phyloP scores from a whole-genome alignment of 2,329 filamentous ascomycete genomes.

The Metarhizium robertsii region DNA sequence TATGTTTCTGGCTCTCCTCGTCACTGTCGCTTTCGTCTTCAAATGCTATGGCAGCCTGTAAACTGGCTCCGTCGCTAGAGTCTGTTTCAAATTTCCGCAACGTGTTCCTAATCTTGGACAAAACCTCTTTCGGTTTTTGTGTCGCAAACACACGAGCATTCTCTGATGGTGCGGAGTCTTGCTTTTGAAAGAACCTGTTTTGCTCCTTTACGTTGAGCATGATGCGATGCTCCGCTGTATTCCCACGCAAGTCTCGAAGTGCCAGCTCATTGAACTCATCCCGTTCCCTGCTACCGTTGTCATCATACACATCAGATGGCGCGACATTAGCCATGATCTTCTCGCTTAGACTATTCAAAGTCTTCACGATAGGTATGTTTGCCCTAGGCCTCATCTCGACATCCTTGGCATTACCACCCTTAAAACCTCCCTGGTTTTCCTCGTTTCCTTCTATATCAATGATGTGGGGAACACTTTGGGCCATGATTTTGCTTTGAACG shows the following conservation, averaged over 20 bases:
- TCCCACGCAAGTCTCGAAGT: slow-evolving; percentile 70
- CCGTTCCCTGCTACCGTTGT: slow-evolving; percentile 50
- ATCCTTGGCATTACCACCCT: slow-evolving; percentile 76
- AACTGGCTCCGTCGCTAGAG: slow-evolving; percentile 42
- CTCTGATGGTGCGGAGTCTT: slow-evolving; percentile 36
- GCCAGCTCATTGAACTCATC: slow-evolving; percentile 68
- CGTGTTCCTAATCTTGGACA: slow-evolving; percentile 55
- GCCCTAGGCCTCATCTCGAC: slow-evolving; percentile 76
- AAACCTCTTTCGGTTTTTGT: slow-evolving; percentile 60
- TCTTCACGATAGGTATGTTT: slow-evolving; percentile 81
- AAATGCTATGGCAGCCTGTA: slow-evolving; percentile 57
- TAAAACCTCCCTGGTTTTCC: slow-evolving; percentile 80
- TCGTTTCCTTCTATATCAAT: slow-evolving; percentile 93
- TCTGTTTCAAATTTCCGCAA: slow-evolving; percentile 43
- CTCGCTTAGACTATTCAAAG: slow-evolving; percentile 82
- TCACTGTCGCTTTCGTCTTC: slow-evolving; percentile 62
- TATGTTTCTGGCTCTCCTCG: slow-evolving; percentile 43
- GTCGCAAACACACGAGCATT: slow-evolving; percentile 50
- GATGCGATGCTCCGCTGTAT: slow-evolving; percentile 66
- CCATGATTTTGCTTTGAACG: slow-evolving; percentile 43
- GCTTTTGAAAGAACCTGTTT: slow-evolving; percentile 66
- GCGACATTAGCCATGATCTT: slow-evolving; percentile 87
- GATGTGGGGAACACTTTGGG: slow-evolving; percentile 70
- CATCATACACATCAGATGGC: slow-evolving; percentile 61
- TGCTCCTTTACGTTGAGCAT: slow-evolving; percentile 84